A percentile compares a stretch with the other conserved stretches of the same genome.
Conservation (phyloP, 2,329 filamentous ascomycete genomes). For the Elsinoe perseae region DNA sequence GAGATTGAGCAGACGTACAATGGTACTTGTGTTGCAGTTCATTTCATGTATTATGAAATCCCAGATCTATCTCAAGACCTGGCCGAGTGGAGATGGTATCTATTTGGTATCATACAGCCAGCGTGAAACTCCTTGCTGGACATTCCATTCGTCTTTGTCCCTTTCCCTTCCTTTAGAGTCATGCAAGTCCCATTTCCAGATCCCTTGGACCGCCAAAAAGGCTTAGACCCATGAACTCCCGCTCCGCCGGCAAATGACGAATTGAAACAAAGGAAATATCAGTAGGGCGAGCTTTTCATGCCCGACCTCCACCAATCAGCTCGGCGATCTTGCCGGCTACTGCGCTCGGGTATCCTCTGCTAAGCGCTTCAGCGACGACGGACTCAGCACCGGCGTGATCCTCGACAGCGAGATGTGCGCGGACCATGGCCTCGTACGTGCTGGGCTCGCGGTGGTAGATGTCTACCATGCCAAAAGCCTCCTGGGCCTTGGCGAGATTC, state of each 20-base stretch:
- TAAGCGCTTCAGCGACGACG: conserved; percentile 84
- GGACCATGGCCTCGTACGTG: conserved; percentile 97
- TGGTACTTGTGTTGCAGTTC: neutral
- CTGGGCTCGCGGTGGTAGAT: conserved; percentile 81
- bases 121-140: conserved; percentile 12
- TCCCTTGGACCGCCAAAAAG: conserved; percentile 1
- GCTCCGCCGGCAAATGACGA: conserved; percentile 1
- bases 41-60: conserved; percentile 9
- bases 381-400: conserved; percentile 66
- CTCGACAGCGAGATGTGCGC: conserved; percentile 79
- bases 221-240: neutral
- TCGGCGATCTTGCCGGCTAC: conserved; percentile 92
- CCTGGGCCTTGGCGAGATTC: conserved; percentile 68
- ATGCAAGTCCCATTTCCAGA: neutral
- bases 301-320: conserved; percentile 48
- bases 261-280: neutral
- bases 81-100: conserved; percentile 17
- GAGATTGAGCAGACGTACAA: no score
- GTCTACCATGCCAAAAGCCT: conserved; percentile 72
- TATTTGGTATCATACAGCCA: conserved; percentile 16
- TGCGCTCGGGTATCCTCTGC: conserved; percentile 80
- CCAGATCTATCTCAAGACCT: conserved; percentile 5
- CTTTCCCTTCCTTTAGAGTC: neutral
- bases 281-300: neutral
- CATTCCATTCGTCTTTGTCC: neutral